Conservation (phyloP, 768 basidiomycete genomes). For the Leucosporidium creatinivorum region DNA sequence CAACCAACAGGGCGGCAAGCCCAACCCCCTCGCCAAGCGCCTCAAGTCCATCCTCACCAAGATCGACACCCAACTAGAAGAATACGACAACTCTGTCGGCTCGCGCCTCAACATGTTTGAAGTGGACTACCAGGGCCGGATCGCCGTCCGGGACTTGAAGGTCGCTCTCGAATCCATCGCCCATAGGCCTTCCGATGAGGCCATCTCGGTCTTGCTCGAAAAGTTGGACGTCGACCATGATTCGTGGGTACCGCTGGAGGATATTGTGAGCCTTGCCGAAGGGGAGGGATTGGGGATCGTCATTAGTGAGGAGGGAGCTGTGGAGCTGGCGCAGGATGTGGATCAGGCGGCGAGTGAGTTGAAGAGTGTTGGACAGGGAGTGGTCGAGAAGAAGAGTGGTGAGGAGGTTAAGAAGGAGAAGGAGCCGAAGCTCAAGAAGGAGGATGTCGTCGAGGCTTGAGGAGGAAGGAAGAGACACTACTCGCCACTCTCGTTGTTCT, state of each 20-base stretch:
- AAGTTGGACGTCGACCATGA: conserved; percentile 73
- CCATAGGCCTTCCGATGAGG: conserved; percentile 82
- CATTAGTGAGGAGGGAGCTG: conserved; percentile 26
- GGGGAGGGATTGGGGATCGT: conserved; percentile 51
- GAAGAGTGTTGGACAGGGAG: conserved; percentile 9
- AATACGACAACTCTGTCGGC: conserved; percentile 68
- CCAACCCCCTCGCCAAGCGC: conserved; percentile 82
- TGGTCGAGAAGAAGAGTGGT: conserved; percentile 3
- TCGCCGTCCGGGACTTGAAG: conserved; percentile 78
- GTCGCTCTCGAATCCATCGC: conserved; percentile 88
- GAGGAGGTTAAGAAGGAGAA: conserved; percentile 41
- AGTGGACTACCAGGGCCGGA: conserved; percentile 55
- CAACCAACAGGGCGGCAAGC: conserved; percentile 51
- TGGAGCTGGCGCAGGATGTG: conserved; percentile 28
- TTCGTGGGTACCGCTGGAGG: conserved; percentile 88
- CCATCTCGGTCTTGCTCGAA: conserved; percentile 74
- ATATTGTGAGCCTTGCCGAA: conserved; percentile 81
- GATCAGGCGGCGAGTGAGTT: not conserved
- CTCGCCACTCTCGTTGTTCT: no score
- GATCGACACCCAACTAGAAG: conserved; percentile 83
- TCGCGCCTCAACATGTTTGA: conserved; percentile 44
- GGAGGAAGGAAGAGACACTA: no score
- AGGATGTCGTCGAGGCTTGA: conserved; percentile 68
- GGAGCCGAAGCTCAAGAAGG: conserved; percentile 69
- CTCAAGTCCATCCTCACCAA: conserved; percentile 93